Base-by-base conservation (phyloP, 2,329 filamentous ascomycete species). In the Fusarium sterilihyphosum region DNA sequence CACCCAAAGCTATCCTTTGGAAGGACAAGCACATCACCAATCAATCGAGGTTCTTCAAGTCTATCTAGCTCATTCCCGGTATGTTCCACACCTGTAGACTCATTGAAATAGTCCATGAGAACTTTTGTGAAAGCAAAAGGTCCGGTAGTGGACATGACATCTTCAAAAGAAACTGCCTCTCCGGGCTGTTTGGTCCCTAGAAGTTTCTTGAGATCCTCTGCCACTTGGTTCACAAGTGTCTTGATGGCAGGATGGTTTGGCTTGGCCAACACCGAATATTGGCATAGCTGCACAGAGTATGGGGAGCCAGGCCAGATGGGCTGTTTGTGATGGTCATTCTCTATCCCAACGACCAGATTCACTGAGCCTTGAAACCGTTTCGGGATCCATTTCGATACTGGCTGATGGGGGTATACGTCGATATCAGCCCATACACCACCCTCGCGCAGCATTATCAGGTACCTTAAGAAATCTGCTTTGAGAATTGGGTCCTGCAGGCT, bases 231-330 rank as follows among this genome's bases (percentile, higher is more conserved):
- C 13, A 94, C 91, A 57, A 93, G 86, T 53, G 91, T 90, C 59
- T 89, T 85, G 17, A 94, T 85, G 24, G 92, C 87, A 3, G 92
- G 92, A 75, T 94, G 92, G 4, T 91, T 91, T 0, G 92, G 91
- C 79, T 94, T 94, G n/a, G 90, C 83, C 75, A 93, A 90, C 50
- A 94, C 92, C 3, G 91, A 93, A 89, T 92, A 94, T 77, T 94
- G 92, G 77, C 92, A 93, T 79, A 94, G 92, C 78, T 93, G 92
- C 60, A 94, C 90, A 18, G 92, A 92, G 81, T 93, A 93, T 9
- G 85, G 84, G 24, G 91, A 88, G 75, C 92, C 90, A 0, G 91
- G 89, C 80, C 79, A 81, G 44, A 80, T 81, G 63, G 77, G 78
- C n/a, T 61, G 44, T 31, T 80, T 79, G 59, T 80, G 75, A 35